These are phyloP conservation scores for Lipomyces japonicus DNA, from an alignment of 805 yeast genomes.

Conservation along the genomic window DNA sequence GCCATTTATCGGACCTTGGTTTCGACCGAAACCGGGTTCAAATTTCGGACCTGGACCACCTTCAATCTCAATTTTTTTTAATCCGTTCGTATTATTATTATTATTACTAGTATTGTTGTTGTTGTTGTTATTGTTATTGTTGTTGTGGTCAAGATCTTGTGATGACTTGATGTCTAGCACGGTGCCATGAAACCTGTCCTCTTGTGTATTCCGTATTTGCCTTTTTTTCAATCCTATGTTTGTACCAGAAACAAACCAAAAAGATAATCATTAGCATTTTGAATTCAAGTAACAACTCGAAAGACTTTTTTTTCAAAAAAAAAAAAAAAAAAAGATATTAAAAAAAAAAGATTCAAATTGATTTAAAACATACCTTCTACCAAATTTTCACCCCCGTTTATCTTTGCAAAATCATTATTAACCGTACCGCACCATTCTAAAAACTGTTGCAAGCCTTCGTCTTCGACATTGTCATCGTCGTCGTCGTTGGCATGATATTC, in stretches of 20 bases:
- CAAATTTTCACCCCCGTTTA: conserved; percentile 16
- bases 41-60: conserved; percentile 24
- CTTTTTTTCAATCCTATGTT: conserved; percentile 18
- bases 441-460: conserved; percentile 26
- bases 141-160: not conserved
- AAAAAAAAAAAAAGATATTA: not conserved
- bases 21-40: too few relatives aligned
- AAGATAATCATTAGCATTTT: too few relatives aligned
- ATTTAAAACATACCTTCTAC: conserved; percentile 15
- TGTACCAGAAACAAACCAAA: too few relatives aligned
- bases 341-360: not conserved
- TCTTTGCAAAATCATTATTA: conserved; percentile 11
- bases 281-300: too few relatives aligned
- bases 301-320: not conserved
- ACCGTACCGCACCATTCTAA: conserved; percentile 21
- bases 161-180: conserved; percentile 10
- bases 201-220: conserved; percentile 25
- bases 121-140: conserved; percentile 1
- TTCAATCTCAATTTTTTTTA: conserved; percentile 6
- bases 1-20: too few relatives aligned
- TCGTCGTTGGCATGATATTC: conserved; percentile 7
- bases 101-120: conserved; percentile 3
- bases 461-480: conserved; percentile 18
- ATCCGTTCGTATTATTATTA: not conserved
- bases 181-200: conserved; percentile 27